phyloP scores from a whole-genome alignment of 306 rosid species.

The Prunus persica region DNA sequence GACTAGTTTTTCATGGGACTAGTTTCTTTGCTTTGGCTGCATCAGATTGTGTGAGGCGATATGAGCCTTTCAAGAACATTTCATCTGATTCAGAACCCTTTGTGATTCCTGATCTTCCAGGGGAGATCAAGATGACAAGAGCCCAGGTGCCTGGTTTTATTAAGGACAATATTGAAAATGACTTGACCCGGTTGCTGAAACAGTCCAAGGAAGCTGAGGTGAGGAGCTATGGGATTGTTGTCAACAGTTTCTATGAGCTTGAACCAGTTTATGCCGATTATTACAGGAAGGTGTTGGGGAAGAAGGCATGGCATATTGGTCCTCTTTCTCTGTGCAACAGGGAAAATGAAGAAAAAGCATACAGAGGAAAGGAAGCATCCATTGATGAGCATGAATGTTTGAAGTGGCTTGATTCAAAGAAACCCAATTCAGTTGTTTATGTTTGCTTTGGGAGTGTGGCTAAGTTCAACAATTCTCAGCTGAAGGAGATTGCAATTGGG shows the following conservation, averaged over 20 bases:
- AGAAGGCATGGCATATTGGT: conserved; percentile 36
- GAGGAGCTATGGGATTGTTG: conserved; percentile 21
- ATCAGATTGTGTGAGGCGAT: not conserved
- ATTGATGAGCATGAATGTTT: conserved; percentile 28
- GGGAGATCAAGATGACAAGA: conserved; percentile 37
- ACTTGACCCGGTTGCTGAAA: not conserved
- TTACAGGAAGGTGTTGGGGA: conserved; percentile 25
- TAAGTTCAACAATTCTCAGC: conserved; percentile 24
- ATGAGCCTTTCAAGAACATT: conserved; percentile 44
- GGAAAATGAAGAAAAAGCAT: conserved; percentile 6
- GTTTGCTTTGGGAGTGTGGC: conserved; percentile 34
- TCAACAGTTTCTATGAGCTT: conserved; percentile 39
- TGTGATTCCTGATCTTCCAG: conserved; percentile 47
- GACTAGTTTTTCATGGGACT: conserved; percentile 49
- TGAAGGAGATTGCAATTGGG: conserved; percentile 33
- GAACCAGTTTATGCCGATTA: conserved; percentile 33
- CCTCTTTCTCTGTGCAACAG: conserved; percentile 29
- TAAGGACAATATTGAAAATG: not conserved
- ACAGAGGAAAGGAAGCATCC: conserved; percentile 21
- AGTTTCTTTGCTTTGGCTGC: conserved; percentile 46
- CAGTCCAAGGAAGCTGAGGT: not conserved
- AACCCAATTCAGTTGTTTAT: conserved; percentile 35
- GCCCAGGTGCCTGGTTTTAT: conserved; percentile 18
- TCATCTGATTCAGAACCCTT: conserved; percentile 40
- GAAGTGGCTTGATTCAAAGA: conserved; percentile 29